These are phyloP conservation scores for Lablab purpureus DNA, from an alignment of 306 rosid species.

Conservation along the genomic window DNA sequence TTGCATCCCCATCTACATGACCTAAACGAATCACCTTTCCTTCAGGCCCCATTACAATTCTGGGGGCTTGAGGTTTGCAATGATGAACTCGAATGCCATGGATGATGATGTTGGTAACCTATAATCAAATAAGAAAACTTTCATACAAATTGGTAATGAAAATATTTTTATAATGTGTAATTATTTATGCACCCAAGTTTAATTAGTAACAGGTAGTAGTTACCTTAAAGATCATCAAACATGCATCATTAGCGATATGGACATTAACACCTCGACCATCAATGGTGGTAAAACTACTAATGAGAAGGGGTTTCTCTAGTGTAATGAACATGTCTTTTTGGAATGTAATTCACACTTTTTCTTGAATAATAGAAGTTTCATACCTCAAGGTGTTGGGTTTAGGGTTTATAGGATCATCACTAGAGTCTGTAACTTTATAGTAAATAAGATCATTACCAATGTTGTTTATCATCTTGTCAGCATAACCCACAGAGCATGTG, in stretches of 20 bases:
- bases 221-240: slow-evolving; percentile 4
- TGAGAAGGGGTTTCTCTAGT: not conserved
- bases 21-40: not conserved
- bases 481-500: not conserved
- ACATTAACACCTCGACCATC: slow-evolving; percentile 1
- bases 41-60: not conserved
- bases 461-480: not conserved
- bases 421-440: not conserved
- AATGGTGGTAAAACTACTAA: not conserved
- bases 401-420: slow-evolving; percentile 3
- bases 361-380: not conserved
- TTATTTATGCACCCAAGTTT: not conserved
- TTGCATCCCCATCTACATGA: not conserved
- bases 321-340: not conserved
- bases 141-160: not conserved
- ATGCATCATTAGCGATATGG: not conserved
- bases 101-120: not conserved
- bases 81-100: not conserved
- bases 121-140: not conserved
- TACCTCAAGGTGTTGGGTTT: not conserved
- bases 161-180: not conserved
- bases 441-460: not conserved
- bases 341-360: not conserved
- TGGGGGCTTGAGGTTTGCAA: not conserved
- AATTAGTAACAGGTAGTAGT: not conserved